Conservation (phyloP, 2,329 filamentous ascomycete species). For the Calcarisporium arbuscula region DNA sequence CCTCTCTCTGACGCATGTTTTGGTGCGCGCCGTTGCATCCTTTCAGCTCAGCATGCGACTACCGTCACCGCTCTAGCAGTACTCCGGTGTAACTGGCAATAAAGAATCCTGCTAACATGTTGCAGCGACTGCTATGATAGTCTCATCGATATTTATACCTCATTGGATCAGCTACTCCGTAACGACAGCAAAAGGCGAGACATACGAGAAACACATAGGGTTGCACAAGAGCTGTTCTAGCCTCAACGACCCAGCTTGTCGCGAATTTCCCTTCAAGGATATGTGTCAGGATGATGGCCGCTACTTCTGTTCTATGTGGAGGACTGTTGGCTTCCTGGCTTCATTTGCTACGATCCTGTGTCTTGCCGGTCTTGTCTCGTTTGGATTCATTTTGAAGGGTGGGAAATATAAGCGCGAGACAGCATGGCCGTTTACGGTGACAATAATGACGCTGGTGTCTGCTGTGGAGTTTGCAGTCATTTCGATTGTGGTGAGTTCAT, state of each 20-base stretch:
- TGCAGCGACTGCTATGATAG: constrained; percentile 63
- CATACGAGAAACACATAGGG: constrained; percentile 58
- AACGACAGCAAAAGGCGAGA: constrained; percentile 38
- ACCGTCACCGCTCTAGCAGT: too few relatives aligned
- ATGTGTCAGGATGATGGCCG: constrained; percentile 40
- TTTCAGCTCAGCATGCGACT: constrained; percentile 15
- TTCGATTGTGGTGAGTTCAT: constrained; percentile 68
- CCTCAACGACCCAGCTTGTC: constrained; percentile 55
- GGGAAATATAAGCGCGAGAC: constrained; percentile 73
- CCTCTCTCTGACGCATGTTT: background rate
- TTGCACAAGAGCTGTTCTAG: constrained; percentile 77
- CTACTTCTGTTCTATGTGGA: constrained; percentile 89
- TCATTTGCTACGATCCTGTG: constrained; percentile 78
- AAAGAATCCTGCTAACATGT: too few relatives aligned
- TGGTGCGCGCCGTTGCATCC: background rate
- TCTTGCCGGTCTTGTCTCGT: constrained; percentile 73
- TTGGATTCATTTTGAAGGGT: constrained; percentile 68
- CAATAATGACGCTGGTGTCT: constrained; percentile 59
- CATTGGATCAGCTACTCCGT: constrained; percentile 65
- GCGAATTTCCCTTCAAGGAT: constrained; percentile 26
- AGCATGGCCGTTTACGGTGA: constrained; percentile 72
- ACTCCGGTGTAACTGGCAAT: too few relatives aligned
- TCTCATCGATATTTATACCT: constrained; percentile 62
- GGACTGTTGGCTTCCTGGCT: constrained; percentile 80
- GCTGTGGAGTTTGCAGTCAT: constrained; percentile 70